Evolutionary conservation across 75 land plant species (phyloP).

Genomic region (Azolla pinnata): DNA sequence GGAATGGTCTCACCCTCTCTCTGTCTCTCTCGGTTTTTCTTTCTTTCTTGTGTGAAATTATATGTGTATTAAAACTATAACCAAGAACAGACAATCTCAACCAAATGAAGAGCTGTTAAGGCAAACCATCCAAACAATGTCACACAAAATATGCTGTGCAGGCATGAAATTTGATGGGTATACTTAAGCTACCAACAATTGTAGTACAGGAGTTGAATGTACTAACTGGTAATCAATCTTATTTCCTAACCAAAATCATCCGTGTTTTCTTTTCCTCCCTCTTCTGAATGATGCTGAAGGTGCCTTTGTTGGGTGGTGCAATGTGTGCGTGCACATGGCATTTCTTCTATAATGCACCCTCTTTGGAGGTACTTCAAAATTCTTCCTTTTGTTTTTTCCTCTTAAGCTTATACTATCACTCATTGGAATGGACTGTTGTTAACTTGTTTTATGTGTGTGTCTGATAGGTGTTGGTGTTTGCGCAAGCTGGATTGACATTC

Average conservation of each 20-base stretch:
- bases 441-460: too few species aligned
- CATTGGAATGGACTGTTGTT: too few species aligned
- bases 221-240: too few species aligned
- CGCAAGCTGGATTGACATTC: slow-evolving; percentile 79
- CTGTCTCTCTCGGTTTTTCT: background rate
- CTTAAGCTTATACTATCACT: too few species aligned
- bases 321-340: slow-evolving; percentile 99
- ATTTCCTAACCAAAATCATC: background rate
- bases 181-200: too few species aligned
- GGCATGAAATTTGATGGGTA: too few species aligned
- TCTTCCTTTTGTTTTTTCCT: background rate
- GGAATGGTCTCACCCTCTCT: slow-evolving; percentile 62
- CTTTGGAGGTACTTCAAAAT: slow-evolving; percentile 58
- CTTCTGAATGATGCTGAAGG: slow-evolving; percentile 29
- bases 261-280: background rate
- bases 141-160: too few species aligned
- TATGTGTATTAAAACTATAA: background rate
- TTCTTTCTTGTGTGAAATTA: background rate
- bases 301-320: slow-evolving; percentile 95
- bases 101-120: too few species aligned
- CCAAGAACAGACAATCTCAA: too few species aligned
- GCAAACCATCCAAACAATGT: too few species aligned
- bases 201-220: too few species aligned
- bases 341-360: slow-evolving; percentile 92
- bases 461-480: slow-evolving; percentile 78